phyloP scores from a whole-genome alignment of 2,329 filamentous ascomycete species.

The Beauveria scarabaeidicola region DNA sequence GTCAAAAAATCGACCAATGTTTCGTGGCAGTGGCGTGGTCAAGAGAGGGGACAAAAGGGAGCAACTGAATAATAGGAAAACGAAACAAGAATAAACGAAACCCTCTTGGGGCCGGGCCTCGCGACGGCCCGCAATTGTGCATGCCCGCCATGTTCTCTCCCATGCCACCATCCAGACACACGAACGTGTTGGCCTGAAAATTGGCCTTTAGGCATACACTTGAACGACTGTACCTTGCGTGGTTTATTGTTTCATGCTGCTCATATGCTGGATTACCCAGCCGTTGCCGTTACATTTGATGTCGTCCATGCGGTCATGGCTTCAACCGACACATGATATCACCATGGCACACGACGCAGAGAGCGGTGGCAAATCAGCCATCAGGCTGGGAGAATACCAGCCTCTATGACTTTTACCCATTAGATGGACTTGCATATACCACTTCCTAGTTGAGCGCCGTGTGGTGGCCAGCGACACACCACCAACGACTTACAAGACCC shows the following conservation, averaged over 20 bases:
- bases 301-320: background rate
- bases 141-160: background rate
- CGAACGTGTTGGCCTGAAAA: background rate
- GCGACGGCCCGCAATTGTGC: background rate
- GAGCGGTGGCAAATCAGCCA: background rate
- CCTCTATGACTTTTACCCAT: background rate
- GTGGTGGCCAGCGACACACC: background rate
- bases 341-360: background rate
- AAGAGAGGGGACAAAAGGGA: background rate
- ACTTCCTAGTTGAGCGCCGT: background rate
- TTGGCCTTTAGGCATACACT: background rate
- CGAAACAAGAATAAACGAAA: background rate
- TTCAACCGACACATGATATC: background rate
- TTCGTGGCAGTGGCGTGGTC: background rate
- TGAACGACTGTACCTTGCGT: background rate
- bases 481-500: constrained; percentile 3
- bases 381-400: constrained; percentile 8
- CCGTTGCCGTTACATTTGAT: background rate
- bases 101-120: background rate
- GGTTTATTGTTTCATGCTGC: background rate
- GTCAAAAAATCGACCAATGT: background rate
- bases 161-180: background rate
- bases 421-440: background rate
- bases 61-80: background rate
- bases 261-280: background rate